These are phyloP conservation scores for Podaxis mareebaensis DNA, from an alignment of 768 basidiomycete genomes.

Conservation along the genomic window DNA sequence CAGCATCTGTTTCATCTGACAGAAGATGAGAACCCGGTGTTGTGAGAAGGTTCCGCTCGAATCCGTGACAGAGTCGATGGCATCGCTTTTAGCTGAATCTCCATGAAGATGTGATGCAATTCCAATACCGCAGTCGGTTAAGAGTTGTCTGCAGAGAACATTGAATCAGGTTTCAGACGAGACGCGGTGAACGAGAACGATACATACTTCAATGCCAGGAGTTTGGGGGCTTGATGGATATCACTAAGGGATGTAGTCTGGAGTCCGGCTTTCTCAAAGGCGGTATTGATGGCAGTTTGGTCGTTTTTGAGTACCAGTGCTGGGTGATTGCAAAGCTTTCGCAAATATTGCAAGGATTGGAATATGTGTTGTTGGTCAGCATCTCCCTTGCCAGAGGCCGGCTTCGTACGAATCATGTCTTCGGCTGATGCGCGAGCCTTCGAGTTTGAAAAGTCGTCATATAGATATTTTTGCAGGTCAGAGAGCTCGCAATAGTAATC, in stretches of 20 bases:
- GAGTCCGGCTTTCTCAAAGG: constrained; percentile 56
- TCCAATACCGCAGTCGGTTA: constrained; percentile 95
- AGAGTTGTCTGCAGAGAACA: constrained; percentile 68
- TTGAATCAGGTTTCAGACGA: neutral
- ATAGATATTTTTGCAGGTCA: constrained; percentile 88
- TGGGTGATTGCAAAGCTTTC: constrained; percentile 98
- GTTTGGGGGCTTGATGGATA: constrained; percentile 90
- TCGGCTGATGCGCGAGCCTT: constrained; percentile 66
- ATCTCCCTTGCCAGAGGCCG: constrained; percentile 37
- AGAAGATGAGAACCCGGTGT: constrained; percentile 98
- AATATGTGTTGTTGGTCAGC: constrained; percentile 84
- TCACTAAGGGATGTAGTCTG: constrained; percentile 59
- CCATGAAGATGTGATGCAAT: constrained; percentile 36
- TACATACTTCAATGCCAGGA: constrained; percentile 84
- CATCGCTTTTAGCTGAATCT: constrained; percentile 68
- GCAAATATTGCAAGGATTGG: constrained; percentile 94
- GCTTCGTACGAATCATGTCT: constrained; percentile 55
- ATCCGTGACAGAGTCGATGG: constrained; percentile 60
- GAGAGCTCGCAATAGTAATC: constrained; percentile 99
- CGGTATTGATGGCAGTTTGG: constrained; percentile 53
- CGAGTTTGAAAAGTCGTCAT: constrained; percentile 90
- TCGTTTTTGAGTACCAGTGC: constrained; percentile 84
- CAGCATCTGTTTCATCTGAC: constrained; percentile 99
- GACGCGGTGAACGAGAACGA: neutral
- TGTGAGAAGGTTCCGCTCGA: constrained; percentile 72